phyloP scores from a whole-genome alignment of 2,329 filamentous ascomycete species.

The Rhinocladiella similis region DNA sequence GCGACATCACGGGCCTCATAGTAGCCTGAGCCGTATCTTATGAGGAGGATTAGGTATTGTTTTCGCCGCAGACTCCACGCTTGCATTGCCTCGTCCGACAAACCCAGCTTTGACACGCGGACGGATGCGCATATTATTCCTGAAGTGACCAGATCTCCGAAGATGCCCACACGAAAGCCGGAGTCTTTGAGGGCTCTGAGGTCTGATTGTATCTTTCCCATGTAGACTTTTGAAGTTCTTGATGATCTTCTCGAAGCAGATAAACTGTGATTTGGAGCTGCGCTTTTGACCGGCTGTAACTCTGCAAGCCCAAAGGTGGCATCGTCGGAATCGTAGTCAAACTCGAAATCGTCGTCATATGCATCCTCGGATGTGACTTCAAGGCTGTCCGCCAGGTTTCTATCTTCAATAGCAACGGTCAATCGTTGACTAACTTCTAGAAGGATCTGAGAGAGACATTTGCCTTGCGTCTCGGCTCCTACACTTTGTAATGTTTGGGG shows the following conservation, averaged over 20 bases:
- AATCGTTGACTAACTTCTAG: constrained; percentile 33
- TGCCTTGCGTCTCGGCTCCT: constrained; percentile 32
- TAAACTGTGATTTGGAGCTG: background rate
- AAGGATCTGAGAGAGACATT: constrained; percentile 26
- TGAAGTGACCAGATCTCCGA: constrained; percentile 50
- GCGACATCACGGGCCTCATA: constrained; percentile 54
- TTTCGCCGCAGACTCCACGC: constrained; percentile 70
- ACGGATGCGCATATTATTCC: constrained; percentile 67
- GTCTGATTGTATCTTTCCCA: constrained; percentile 56
- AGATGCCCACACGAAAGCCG: constrained; percentile 69
- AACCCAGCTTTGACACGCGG: constrained; percentile 66
- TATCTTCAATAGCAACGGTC: constrained; percentile 14
- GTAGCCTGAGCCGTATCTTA: constrained; percentile 66
- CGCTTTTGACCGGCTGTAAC: background rate
- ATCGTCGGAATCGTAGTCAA: constrained; percentile 40
- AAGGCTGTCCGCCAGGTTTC: background rate
- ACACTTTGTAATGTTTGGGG: constrained; percentile 20
- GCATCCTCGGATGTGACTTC: background rate
- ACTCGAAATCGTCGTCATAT: constrained; percentile 34
- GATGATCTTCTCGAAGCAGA: background rate
- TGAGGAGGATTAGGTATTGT: constrained; percentile 73
- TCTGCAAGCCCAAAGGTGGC: constrained; percentile 21
- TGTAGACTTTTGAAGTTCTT: constrained; percentile 12
- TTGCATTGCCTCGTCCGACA: constrained; percentile 72
- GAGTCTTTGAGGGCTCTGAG: constrained; percentile 60